phyloP scores from a whole-genome alignment of 2,329 filamentous ascomycete genomes.

The Pseudocercospora macadamiae region DNA sequence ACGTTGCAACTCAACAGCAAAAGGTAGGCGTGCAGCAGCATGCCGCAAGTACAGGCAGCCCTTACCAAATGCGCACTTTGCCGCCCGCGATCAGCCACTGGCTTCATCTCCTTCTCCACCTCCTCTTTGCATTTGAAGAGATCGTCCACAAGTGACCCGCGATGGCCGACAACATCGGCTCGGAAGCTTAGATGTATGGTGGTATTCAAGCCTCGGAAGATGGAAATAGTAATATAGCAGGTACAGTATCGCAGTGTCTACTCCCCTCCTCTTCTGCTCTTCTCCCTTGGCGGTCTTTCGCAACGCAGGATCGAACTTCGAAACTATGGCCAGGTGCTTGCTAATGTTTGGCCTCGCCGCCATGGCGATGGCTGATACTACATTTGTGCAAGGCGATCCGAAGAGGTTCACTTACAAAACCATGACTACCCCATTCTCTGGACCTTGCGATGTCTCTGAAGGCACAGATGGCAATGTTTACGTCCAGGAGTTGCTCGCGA shows the following conservation, averaged over 20 bases:
- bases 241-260: neutral
- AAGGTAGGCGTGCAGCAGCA: too few relatives aligned
- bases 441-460: slow-evolving; percentile 18
- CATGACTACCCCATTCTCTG: slow-evolving; percentile 14
- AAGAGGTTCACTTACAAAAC: slow-evolving; percentile 11
- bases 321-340: neutral
- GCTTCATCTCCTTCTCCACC: neutral
- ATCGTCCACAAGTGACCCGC: neutral
- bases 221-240: neutral
- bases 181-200: neutral
- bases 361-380: neutral
- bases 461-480: slow-evolving; percentile 14
- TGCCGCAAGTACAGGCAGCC: too few relatives aligned
- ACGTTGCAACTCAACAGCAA: too few relatives aligned
- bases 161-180: slow-evolving; percentile 2
- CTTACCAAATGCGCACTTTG: neutral
- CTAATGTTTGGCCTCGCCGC: neutral
- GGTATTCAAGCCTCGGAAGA: neutral
- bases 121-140: neutral
- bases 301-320: too few relatives aligned
- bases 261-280: neutral
- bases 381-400: slow-evolving; percentile 14
- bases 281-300: too few relatives aligned
- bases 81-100: neutral
- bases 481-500: slow-evolving; percentile 12